Evolutionary conservation across 345 rosid species (phyloP).

Genomic region (Ceriops zippeliana): DNA sequence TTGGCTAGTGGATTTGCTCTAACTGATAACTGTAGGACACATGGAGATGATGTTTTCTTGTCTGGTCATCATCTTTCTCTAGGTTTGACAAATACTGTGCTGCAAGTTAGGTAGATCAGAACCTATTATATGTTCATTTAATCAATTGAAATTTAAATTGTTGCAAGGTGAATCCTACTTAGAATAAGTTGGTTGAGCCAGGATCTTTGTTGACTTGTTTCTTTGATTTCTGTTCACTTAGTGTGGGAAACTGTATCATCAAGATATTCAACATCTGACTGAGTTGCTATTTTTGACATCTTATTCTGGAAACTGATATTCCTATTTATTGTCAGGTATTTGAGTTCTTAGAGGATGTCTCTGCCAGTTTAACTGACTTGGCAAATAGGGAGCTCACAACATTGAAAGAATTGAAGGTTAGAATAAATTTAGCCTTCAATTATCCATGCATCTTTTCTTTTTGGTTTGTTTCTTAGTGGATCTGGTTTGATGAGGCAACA

Average conservation of each 20-base stretch:
- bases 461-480: conserved; percentile 13
- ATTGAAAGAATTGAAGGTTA: conserved; percentile 82
- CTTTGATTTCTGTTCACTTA: background rate
- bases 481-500: conserved; percentile 32
- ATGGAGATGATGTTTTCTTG: background rate
- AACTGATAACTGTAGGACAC: background rate
- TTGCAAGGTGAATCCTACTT: background rate
- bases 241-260: too few relatives aligned
- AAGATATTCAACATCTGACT: too few relatives aligned
- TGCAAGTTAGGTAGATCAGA: too few relatives aligned
- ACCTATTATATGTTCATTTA: too few relatives aligned
- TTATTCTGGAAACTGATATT: conserved; percentile 9
- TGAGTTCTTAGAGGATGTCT: conserved; percentile 85
- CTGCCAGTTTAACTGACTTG: conserved; percentile 67
- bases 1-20: conserved; percentile 1
- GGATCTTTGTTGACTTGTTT: background rate
- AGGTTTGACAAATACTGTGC: background rate
- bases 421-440: conserved; percentile 15
- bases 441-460: conserved; percentile 11
- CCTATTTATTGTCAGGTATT: conserved; percentile 50
- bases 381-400: conserved; percentile 65
- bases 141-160: background rate
- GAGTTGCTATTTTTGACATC: background rate
- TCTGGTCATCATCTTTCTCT: background rate
- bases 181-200: background rate